Conservation (phyloP, 2,329 filamentous ascomycete genomes). For the Magnaporthales sp. region DNA sequence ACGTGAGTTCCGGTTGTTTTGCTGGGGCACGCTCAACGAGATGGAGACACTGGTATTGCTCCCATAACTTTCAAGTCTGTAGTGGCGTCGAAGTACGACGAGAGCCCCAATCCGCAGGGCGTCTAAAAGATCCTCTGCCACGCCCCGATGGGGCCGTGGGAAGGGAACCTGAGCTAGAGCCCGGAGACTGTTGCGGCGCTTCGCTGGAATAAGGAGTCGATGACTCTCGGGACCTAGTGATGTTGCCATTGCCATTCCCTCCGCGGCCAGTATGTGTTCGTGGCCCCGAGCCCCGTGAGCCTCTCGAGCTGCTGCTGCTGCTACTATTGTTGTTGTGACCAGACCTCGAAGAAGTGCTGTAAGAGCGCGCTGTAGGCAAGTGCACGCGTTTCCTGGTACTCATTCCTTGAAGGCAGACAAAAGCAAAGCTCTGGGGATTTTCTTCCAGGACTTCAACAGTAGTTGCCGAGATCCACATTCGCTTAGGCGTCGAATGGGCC, state of each 20-base stretch:
- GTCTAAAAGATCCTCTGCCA: constrained; percentile 2
- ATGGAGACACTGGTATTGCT: too few species aligned
- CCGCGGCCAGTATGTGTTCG: neutral
- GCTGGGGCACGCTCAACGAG: neutral
- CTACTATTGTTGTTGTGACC: neutral
- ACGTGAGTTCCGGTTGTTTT: neutral
- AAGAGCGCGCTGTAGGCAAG: constrained; percentile 3
- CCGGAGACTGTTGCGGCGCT: neutral
- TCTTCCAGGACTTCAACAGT: constrained; percentile 1
- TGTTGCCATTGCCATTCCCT: neutral
- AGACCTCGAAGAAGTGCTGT: constrained; percentile 2
- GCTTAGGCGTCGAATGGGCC: neutral
- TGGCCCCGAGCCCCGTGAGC: constrained; percentile 2
- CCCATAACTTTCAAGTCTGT: neutral
- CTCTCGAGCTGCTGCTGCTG: neutral
- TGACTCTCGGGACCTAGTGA: neutral
- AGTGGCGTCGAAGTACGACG: constrained; percentile 4
- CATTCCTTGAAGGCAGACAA: neutral
- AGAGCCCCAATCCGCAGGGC: constrained; percentile 2
- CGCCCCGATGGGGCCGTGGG: neutral
- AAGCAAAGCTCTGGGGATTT: neutral
- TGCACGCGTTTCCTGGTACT: neutral
- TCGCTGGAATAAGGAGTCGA: constrained; percentile 1
- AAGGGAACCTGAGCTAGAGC: neutral
- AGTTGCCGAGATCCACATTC: neutral